Percentiles rank a stretch among this genome's conserved stretches.
Conservation (phyloP, 2,329 filamentous ascomycete species). For the Ophiostoma sp. region DNA sequence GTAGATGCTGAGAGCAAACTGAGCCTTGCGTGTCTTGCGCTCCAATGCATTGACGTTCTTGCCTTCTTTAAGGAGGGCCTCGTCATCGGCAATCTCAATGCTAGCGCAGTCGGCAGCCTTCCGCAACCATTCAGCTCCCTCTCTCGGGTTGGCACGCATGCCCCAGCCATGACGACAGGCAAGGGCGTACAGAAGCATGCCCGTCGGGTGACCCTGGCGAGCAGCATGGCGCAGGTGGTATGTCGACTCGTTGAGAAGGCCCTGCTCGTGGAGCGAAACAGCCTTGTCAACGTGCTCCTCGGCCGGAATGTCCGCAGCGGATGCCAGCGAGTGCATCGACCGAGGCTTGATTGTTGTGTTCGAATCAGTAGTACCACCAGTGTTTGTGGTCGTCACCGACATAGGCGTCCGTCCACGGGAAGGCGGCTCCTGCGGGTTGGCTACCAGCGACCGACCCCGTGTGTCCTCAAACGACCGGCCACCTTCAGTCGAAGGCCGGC, state of each 20-base stretch:
- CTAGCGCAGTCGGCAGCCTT: slow-evolving; percentile 85
- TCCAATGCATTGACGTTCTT: slow-evolving; percentile 66
- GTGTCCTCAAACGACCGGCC: slow-evolving; percentile 52
- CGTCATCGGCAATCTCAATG: slow-evolving; percentile 79
- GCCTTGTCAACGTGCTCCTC: slow-evolving; percentile 91
- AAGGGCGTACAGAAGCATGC: slow-evolving; percentile 93
- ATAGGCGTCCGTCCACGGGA: slow-evolving; percentile 47
- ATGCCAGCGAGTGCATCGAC: slow-evolving; percentile 51
- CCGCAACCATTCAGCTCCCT: slow-evolving; percentile 88
- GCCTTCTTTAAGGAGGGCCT: slow-evolving; percentile 62
- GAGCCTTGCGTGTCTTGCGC: slow-evolving; percentile 80
- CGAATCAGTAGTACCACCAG: slow-evolving; percentile 57
- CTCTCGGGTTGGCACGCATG: slow-evolving; percentile 86
- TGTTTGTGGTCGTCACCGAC: slow-evolving; percentile 47
- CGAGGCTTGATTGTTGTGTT: slow-evolving; percentile 55
- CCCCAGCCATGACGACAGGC: slow-evolving; percentile 97
- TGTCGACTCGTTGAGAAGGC: slow-evolving; percentile 87
- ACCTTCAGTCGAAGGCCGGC: slow-evolving; percentile 48
- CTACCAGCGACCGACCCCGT: slow-evolving; percentile 47
- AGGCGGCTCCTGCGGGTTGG: slow-evolving; percentile 41
- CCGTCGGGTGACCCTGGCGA: slow-evolving; percentile 80
- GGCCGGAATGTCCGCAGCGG: slow-evolving; percentile 68
- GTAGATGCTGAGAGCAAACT: slow-evolving; percentile 94
- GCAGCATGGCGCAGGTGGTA: slow-evolving; percentile 93
- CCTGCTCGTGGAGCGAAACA: slow-evolving; percentile 84